These are phyloP conservation scores for Salmacisia buchloeana DNA, from an alignment of 1,284 basidiomycete species.

Conservation along the genomic window DNA sequence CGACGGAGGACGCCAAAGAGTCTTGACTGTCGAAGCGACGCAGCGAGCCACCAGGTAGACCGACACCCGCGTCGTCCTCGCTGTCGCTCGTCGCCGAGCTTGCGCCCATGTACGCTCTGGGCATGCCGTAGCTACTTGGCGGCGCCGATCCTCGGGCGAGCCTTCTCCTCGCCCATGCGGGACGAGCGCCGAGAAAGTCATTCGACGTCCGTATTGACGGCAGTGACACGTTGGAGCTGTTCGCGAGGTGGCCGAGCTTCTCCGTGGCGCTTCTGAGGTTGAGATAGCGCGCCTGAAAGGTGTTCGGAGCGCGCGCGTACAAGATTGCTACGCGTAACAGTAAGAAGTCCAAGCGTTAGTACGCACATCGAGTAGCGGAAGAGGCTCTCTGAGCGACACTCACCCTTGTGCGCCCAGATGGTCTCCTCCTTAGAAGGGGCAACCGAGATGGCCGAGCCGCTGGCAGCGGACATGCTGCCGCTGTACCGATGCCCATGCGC, in stretches of 20 bases:
- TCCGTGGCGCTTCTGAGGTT: slow-evolving; percentile 60
- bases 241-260: slow-evolving; percentile 30
- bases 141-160: slow-evolving; percentile 10
- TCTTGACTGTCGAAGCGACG: slow-evolving; percentile 1
- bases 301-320: slow-evolving; percentile 70
- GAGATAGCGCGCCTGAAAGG: slow-evolving; percentile 54
- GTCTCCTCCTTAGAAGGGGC: slow-evolving; percentile 27
- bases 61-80: slow-evolving; percentile 18
- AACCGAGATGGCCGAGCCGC: slow-evolving; percentile 53
- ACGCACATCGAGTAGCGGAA: background rate
- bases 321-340: slow-evolving; percentile 65
- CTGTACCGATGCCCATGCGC: slow-evolving; percentile 11
- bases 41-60: background rate
- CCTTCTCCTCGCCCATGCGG: background rate
- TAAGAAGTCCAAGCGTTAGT: background rate
- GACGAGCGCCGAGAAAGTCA: slow-evolving; percentile 1
- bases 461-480: slow-evolving; percentile 13
- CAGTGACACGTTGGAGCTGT: slow-evolving; percentile 30
- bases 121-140: slow-evolving; percentile 12
- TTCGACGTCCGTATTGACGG: slow-evolving; percentile 16
- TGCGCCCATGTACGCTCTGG: slow-evolving; percentile 10
- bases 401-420: slow-evolving; percentile 84
- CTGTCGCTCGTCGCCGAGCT: slow-evolving; percentile 29
- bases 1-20: background rate
- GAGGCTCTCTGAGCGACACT: slow-evolving; percentile 15